Evolutionary conservation across 169 alveolate genomes (phyloP).

Genomic region (Cryptosporidium sp.): DNA sequence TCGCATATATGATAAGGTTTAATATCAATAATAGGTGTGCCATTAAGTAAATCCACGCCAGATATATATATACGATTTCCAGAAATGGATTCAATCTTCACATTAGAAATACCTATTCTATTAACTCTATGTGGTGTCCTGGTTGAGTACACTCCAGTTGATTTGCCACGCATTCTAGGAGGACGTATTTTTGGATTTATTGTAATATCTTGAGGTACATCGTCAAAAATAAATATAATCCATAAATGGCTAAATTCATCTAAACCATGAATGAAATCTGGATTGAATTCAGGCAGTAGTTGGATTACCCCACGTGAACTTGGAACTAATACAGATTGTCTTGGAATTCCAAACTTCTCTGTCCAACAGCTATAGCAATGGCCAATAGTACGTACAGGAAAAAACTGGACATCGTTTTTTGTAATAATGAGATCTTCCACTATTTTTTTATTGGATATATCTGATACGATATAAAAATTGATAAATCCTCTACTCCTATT

Average conservation of each 20-base stretch:
- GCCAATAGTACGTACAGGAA: conserved; percentile 77
- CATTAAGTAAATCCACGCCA: conserved; percentile 86
- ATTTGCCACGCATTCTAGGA: conserved; percentile 51
- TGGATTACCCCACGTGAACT: conserved; percentile 80
- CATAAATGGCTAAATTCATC: conserved; percentile 84
- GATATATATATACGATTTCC: conserved; percentile 80
- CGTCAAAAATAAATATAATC: conserved; percentile 84
- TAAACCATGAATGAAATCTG: conserved; percentile 83
- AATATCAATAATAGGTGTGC: conserved; percentile 86
- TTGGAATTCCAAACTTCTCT: conserved; percentile 83
- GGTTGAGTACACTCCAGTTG: conserved; percentile 86
- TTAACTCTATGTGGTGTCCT: conserved; percentile 87
- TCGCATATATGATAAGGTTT: conserved; percentile 85
- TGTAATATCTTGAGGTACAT: conserved; percentile 25
- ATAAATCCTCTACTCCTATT: conserved; percentile 46
- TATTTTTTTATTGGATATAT: not conserved
- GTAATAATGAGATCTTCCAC: conserved; percentile 3
- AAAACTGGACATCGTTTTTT: not conserved
- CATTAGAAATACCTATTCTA: conserved; percentile 87
- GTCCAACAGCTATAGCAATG: conserved; percentile 78
- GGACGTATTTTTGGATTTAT: not conserved
- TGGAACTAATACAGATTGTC: conserved; percentile 76
- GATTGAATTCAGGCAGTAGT: conserved; percentile 74
- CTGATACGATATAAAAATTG: conserved; percentile 14
- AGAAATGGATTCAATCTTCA: conserved; percentile 81